Evolutionary conservation across 2,329 filamentous ascomycete species (phyloP).

Genomic region (Fusarium torulosum): DNA sequence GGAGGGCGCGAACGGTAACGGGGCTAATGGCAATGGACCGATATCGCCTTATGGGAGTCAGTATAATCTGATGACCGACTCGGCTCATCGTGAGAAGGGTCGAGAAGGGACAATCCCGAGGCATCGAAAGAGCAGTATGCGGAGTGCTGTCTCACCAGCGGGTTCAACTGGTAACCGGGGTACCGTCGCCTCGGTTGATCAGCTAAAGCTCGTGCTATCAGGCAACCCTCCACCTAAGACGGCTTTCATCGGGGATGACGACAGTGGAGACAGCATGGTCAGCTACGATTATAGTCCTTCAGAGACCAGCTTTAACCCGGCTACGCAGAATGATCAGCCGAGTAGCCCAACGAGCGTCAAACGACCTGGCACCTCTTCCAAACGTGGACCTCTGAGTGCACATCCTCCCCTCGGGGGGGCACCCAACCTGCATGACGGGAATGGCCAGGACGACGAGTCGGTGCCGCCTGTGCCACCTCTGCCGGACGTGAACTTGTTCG

Average conservation of each 20-base stretch:
- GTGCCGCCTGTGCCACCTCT: conserved; percentile 70
- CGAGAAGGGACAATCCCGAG: conserved; percentile 54
- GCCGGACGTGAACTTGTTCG: conserved; percentile 55
- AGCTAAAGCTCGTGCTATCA: conserved; percentile 71
- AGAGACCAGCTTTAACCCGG: conserved; percentile 71
- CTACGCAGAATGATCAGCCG: conserved; percentile 49
- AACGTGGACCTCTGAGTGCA: conserved; percentile 59
- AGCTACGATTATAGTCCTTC: conserved; percentile 77
- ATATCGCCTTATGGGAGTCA: conserved; percentile 64
- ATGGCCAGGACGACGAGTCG: conserved; percentile 51
- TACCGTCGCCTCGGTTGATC: conserved; percentile 71
- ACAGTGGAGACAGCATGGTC: conserved; percentile 76
- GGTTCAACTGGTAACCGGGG: conserved; percentile 60
- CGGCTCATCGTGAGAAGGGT: conserved; percentile 54
- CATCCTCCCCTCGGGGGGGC: conserved; percentile 55
- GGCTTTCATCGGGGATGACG: conserved; percentile 58
- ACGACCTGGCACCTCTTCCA: conserved; percentile 53
- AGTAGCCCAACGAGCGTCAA: conserved; percentile 49
- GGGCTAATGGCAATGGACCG: conserved; percentile 53
- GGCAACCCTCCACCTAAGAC: conserved; percentile 61
- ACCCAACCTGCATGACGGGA: conserved; percentile 49
- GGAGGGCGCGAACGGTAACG: conserved; percentile 54
- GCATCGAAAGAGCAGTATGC: conserved; percentile 66
- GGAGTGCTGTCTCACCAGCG: conserved; percentile 63
- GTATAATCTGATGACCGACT: conserved; percentile 61